Evolutionary conservation across 2,329 filamentous ascomycete genomes (phyloP), one percentile per base, ranked within the genome.

Genomic region (Penicillium sp.): DNA sequence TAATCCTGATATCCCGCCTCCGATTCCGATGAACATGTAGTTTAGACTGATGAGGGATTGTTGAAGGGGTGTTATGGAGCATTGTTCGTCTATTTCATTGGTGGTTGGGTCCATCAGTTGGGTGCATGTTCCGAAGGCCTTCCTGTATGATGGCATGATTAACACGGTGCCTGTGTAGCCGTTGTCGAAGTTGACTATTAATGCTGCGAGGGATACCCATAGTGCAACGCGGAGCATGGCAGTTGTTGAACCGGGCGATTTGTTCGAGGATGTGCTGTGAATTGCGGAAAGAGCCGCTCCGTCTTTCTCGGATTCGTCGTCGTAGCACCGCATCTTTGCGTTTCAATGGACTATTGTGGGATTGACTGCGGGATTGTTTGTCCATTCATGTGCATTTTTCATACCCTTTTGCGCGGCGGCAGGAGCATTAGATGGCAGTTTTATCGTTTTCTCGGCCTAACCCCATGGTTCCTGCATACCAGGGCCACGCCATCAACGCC

Each of bases 11-110:
- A 67, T 3, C 1, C 57, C 59, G 4, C 67, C 65, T 3, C 69
- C 69, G 0, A 72, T 50, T 2, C 60, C 67, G 2, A 69, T 62
- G 50, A 71, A 72, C 21, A 72, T 54, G 33, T 63, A 65, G 26
- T 62, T 66, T 35, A 71, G 37, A 14, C 64, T 66, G 21, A 71
- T 68, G 13, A 71, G 54, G 0, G 67, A 70, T 45, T 71, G 66
- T 51, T 71, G 67, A 3, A 69, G 53, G 9, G 69, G 59, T 0
- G 67, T 65, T 4, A 69, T 46, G 4, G 57, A 62, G 48, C 67
- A 69, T 6, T 59, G 50, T 11, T 66, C 54, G 9, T 57, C 49
- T 0, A 54, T 37, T 4, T 39, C 26, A 37, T 58, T 58, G 0
- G 57, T 63, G 2, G 27, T 57, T 4, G 59, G 55, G 13, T 66